Base-by-base conservation (phyloP, 176 grass and related monocot genomes). In the Carex littledalei region DNA sequence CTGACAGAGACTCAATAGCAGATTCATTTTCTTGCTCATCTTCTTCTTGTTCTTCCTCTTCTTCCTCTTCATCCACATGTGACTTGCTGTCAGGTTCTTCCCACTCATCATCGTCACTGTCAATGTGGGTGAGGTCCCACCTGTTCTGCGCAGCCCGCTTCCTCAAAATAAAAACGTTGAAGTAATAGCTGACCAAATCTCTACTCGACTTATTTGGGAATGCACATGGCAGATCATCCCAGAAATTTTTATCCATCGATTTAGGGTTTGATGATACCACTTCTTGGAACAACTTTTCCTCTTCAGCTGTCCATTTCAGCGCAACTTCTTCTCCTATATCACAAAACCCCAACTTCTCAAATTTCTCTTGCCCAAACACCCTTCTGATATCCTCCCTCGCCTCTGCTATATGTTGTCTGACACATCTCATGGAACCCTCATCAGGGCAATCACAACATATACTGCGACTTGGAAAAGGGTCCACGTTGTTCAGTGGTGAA, bases 151-250 rank as follows among this genome's bases (percentile, higher is more conserved):
- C 81, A 18, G 90, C 92, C 73, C 94, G 90, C 71, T 94, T 97
- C 47, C 86, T 84, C 18, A 97, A 89, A 82, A 94, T 97, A 74
- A 97, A 97, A 18, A 94, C 89, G 20, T 97, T 94, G 84, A 91
- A 97, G 78, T 97, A 97, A 87, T 97, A 97, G 79, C 92, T 91
- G 60, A 97, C 86, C 45, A 94, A 79, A 72, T 97, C 94, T 87
- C 86, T 92, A 74, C 75, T 92, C 21, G 37, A 85, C 87, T 90
- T 92, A 81, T 75, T 68, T 59, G 92, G 89, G 22, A 97, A 94
- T 35, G 54, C 84, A 89, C 58, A 68, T 4, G 84, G 87, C 52
- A 94, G 90, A 63, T 85, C 62, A 83, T 89, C 84, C 94, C 92
- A 97, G 49, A 97, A 97, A 54, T 91, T 97, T 65, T 86, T 91